Evolutionary conservation across 2,329 filamentous ascomycete genomes (phyloP).

Genomic region (Xylaria sp.): DNA sequence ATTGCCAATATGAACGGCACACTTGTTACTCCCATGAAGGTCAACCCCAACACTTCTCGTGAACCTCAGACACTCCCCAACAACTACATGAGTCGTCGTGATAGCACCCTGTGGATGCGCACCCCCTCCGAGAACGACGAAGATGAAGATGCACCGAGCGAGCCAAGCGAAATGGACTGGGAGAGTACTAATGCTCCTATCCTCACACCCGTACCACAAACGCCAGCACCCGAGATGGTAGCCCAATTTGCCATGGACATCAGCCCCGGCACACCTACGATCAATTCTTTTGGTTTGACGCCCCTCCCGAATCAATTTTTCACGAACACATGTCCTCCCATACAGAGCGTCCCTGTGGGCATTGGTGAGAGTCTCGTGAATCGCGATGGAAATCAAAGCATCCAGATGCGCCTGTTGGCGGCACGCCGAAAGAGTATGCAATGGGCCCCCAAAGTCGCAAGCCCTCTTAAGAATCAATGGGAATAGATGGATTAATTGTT

Average conservation of each 20-base stretch:
- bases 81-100: conserved; percentile 58
- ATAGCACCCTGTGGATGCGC: conserved; percentile 61
- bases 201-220: conserved; percentile 63
- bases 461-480: conserved; percentile 69
- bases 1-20: conserved; percentile 72
- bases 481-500: conserved; percentile 34
- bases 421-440: conserved; percentile 78
- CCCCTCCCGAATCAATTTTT: conserved; percentile 47
- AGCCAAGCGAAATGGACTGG: conserved; percentile 44
- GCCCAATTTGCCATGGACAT: conserved; percentile 57
- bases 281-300: conserved; percentile 42
- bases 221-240: conserved; percentile 61
- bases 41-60: conserved; percentile 37
- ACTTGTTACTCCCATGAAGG: conserved; percentile 54
- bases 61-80: conserved; percentile 50
- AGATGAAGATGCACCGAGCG: conserved; percentile 41
- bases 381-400: conserved; percentile 59
- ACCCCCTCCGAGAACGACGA: conserved; percentile 54
- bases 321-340: conserved; percentile 61
- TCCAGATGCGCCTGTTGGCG: conserved; percentile 69
- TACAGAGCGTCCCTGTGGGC: conserved; percentile 46
- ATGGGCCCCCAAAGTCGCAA: conserved; percentile 76
- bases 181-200: conserved; percentile 47
- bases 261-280: conserved; percentile 52
- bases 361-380: conserved; percentile 53